Evolutionary conservation across 768 basidiomycete species (phyloP).

Genomic region (Cubamyces sp.): DNA sequence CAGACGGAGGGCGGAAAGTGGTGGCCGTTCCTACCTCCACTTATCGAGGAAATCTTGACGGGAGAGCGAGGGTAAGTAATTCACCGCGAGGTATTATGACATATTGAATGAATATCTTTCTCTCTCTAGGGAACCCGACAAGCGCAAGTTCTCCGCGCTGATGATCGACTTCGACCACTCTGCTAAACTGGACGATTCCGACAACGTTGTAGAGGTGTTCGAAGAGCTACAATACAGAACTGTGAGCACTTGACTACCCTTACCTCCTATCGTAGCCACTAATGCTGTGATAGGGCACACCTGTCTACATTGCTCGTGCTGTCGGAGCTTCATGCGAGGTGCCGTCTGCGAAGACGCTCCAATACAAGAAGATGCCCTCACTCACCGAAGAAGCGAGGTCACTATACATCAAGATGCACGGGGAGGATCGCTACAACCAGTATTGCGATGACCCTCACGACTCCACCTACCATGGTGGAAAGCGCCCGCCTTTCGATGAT

Average conservation of each 20-base stretch:
- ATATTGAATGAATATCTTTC: no score
- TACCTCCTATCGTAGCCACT: no score
- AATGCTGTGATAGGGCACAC: not conserved
- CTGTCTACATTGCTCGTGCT: slow-evolving; percentile 11
- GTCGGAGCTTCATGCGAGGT: not conserved
- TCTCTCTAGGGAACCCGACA: no score
- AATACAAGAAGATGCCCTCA: slow-evolving; percentile 5
- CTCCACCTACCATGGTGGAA: slow-evolving; percentile 6
- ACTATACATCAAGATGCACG: slow-evolving; percentile 9
- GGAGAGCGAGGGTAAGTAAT: not conserved
- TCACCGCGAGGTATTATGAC: no score
- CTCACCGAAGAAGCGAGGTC: not conserved
- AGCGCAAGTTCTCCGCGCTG: no score
- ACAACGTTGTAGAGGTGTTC: no score
- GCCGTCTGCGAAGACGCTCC: not conserved
- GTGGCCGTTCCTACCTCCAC: not conserved
- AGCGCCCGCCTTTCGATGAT: no score
- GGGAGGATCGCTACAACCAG: slow-evolving; percentile 4
- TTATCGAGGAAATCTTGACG: slow-evolving; percentile 9
- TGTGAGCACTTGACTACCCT: not conserved
- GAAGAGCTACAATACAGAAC: not conserved
- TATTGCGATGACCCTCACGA: slow-evolving; percentile 4
- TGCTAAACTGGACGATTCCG: no score
- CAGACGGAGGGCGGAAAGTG: not conserved
- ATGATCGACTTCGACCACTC: no score